Evolutionary conservation across 495 filamentous ascomycete species (phyloP), one percentile per base, ranked within the genome.

Genomic region (Pseudevernia furfuracea): DNA sequence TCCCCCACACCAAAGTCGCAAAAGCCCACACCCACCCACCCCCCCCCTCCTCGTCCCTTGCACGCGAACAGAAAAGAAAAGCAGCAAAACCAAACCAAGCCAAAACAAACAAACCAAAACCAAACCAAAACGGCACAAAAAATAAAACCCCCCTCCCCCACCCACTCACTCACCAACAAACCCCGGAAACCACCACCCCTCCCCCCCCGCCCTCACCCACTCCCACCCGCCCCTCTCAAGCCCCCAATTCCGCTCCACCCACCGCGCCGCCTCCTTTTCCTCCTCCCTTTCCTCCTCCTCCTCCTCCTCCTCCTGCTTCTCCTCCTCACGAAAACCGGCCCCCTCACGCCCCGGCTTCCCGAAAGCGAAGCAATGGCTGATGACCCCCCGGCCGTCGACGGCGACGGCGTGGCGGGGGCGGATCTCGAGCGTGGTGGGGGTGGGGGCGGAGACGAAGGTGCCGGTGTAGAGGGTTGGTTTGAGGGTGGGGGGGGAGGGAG

Each of bases 121-220:
- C 8, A 15, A 3, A 37, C 28, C 30, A 10, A 36, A 56, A 32
- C 21, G 23, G n/a, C n/a, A n/a, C 21, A 65, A 36, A 48, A 55
- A 34, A 39, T 23, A 23, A 37, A 25, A n/a, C n/a, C n/a, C n/a
- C n/a, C n/a, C n/a, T n/a, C n/a, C n/a, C n/a, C n/a, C n/a, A n/a
- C n/a, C n/a, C n/a, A n/a, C 17, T 38, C 17, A 69, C 70, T 58
- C 66, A 92, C 90, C 91, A 53, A 97, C 87, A 72, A 97, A 96
- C 19, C 93, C 93, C 0, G 93, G 93, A 69, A 97, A 96, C 78
- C 93, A 96, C 75, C 96, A 97, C 78, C 78, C 53, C 55, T 76
- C 63, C 60, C 75, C 56, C 53, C 61, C 53, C 53, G 67, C 28
- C 74, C 73, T 23, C 64, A 70, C 46, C 53, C 43, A 3, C 19